phyloP scores from a whole-genome alignment of 345 rosid species.

The Eucalyptus cloeziana region DNA sequence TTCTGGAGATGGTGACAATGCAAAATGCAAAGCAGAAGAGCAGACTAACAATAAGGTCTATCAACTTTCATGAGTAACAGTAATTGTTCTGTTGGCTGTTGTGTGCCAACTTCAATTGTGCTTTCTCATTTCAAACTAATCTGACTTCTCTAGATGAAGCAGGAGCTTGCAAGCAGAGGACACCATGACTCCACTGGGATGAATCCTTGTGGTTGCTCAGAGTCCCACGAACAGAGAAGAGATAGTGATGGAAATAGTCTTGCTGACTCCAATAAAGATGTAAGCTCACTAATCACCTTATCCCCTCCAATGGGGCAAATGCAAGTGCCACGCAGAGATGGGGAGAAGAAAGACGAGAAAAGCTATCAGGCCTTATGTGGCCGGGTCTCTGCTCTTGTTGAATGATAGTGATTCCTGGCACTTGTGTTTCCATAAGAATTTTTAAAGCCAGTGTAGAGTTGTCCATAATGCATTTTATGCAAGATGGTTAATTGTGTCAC shows the following conservation, averaged over 20 bases:
- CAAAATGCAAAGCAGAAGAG: conserved; percentile 2
- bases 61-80: neutral
- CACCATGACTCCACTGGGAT: neutral
- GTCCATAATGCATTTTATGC: neutral
- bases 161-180: conserved; percentile 39
- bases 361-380: neutral
- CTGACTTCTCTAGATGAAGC: conserved; percentile 40
- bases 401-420: neutral
- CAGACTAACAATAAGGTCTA: conserved; percentile 18
- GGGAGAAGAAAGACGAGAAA: neutral
- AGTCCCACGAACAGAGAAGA: neutral
- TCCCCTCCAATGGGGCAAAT: neutral
- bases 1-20: conserved; percentile 8
- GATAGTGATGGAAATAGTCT: conserved; percentile 13
- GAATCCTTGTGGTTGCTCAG: neutral
- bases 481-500: neutral
- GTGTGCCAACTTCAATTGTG: neutral
- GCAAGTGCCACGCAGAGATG: neutral
- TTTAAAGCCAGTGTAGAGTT: neutral
- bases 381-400: neutral
- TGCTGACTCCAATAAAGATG: conserved; percentile 39
- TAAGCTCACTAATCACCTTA: conserved; percentile 12
- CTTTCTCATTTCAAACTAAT: conserved; percentile 22
- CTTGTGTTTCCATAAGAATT: neutral
- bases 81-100: neutral